A percentile compares a stretch with the other conserved stretches of the same genome.
phyloP scores from a whole-genome alignment of 352 stramenopile species.

The Globisporangium spinosum region DNA sequence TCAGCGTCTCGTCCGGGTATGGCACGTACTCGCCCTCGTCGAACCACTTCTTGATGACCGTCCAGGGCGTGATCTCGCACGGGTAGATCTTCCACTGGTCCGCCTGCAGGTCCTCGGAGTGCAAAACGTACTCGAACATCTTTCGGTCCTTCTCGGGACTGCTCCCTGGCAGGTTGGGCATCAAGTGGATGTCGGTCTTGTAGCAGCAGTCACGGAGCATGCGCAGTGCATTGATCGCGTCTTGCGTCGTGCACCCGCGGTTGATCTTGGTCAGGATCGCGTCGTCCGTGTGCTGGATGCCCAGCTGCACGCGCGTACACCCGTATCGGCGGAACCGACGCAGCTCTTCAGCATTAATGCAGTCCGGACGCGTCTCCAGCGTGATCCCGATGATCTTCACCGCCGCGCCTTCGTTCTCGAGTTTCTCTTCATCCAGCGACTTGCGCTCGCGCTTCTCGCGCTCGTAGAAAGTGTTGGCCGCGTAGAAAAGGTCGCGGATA shows the following conservation, averaged over 20 bases:
- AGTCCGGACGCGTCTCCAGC: slow-evolving; percentile 88
- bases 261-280: slow-evolving; percentile 90
- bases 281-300: slow-evolving; percentile 92
- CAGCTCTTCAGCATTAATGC: slow-evolving; percentile 87
- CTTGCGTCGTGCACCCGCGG: slow-evolving; percentile 73
- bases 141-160: slow-evolving; percentile 72
- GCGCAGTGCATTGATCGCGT: slow-evolving; percentile 71
- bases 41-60: slow-evolving; percentile 90
- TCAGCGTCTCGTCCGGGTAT: slow-evolving; percentile 86
- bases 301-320: slow-evolving; percentile 87
- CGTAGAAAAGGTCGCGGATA: slow-evolving; percentile 91
- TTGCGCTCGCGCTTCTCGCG: slow-evolving; percentile 57
- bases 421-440: slow-evolving; percentile 86
- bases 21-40: slow-evolving; percentile 86
- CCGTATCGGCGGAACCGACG: slow-evolving; percentile 79
- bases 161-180: slow-evolving; percentile 90
- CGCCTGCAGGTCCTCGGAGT: slow-evolving; percentile 86
- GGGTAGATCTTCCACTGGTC: slow-evolving; percentile 96
- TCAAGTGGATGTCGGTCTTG: slow-evolving; percentile 93
- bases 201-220: slow-evolving; percentile 92
- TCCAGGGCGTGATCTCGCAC: slow-evolving; percentile 91
- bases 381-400: slow-evolving; percentile 91
- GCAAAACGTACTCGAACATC: slow-evolving; percentile 91
- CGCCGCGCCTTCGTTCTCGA: slow-evolving; percentile 76
- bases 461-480: slow-evolving; percentile 90